Conservation (phyloP, 1,284 basidiomycete genomes). For the Pholiota adiposa region DNA sequence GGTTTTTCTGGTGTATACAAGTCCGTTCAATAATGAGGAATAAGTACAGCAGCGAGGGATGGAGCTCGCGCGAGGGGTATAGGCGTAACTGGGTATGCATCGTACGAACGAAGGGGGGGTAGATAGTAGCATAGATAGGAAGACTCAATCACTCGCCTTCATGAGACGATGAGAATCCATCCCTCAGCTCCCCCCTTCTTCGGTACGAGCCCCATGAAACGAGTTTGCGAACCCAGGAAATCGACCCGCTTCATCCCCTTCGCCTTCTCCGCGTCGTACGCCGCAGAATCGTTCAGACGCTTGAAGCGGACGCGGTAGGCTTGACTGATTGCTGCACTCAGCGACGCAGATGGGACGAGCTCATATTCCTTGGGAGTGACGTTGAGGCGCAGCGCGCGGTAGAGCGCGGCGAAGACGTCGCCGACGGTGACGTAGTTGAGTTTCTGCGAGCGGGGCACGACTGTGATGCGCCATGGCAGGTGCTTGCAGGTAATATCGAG, state of each 20-base stretch:
- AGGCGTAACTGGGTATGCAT: slow-evolving; percentile 7
- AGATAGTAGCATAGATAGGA: background rate
- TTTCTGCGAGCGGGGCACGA: slow-evolving; percentile 23
- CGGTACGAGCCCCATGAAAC: slow-evolving; percentile 41
- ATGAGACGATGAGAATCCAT: slow-evolving; percentile 33
- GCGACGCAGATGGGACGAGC: slow-evolving; percentile 23
- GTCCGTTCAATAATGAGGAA: background rate
- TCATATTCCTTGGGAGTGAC: slow-evolving; percentile 34
- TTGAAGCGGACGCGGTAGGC: slow-evolving; percentile 37
- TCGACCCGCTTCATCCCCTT: slow-evolving; percentile 50
- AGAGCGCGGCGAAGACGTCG: slow-evolving; percentile 37
- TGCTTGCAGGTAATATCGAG: slow-evolving; percentile 32
- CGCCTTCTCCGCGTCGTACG: slow-evolving; percentile 30
- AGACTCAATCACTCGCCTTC: slow-evolving; percentile 12
- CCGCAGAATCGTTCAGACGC: slow-evolving; percentile 21
- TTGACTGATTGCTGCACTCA: slow-evolving; percentile 26
- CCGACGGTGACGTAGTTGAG: slow-evolving; percentile 34
- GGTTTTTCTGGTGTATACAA: background rate
- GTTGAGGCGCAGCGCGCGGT: slow-evolving; percentile 32
- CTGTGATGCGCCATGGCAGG: slow-evolving; percentile 35
- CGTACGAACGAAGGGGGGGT: background rate
- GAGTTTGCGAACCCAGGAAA: slow-evolving; percentile 41
- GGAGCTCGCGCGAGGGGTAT: slow-evolving; percentile 6
- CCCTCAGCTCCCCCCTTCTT: slow-evolving; percentile 28
- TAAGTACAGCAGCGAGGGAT: slow-evolving; percentile 8